Evolutionary conservation across 306 rosid genomes (phyloP).

Genomic region (Vigna angularis): DNA sequence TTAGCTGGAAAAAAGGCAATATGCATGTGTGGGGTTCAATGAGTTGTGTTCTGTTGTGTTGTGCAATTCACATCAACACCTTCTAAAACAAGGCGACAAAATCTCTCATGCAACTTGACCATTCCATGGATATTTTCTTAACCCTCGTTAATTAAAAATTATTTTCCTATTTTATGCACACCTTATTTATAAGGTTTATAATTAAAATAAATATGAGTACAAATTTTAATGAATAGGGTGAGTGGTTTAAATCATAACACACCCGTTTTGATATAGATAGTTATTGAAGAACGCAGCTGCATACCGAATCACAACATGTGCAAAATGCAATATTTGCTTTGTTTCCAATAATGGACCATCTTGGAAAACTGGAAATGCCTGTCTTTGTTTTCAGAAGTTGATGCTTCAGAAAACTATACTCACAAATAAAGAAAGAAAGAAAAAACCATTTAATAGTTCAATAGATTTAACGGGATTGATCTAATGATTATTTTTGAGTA

Average conservation of each 20-base stretch:
- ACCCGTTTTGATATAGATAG: background rate
- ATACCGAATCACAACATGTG: background rate
- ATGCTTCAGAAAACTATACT: background rate
- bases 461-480: too few species aligned
- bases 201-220: background rate
- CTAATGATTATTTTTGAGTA: too few species aligned
- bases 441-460: too few species aligned
- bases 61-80: slow-evolving; percentile 29
- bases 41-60: slow-evolving; percentile 12
- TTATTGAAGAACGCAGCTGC: background rate
- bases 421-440: background rate
- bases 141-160: background rate
- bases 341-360: slow-evolving; percentile 9
- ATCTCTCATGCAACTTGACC: slow-evolving; percentile 31
- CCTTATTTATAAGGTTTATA: background rate
- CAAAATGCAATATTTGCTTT: background rate
- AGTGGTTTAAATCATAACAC: background rate
- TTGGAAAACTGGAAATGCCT: background rate
- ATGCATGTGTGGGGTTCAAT: slow-evolving; percentile 52
- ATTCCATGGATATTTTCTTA: background rate
- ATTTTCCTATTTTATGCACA: background rate
- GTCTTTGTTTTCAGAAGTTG: background rate
- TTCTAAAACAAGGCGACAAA: slow-evolving; percentile 45
- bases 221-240: background rate
- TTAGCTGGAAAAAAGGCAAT: slow-evolving; percentile 52